These are phyloP conservation scores for Kazachstania psychrophila DNA, from an alignment of 805 yeast species.

Conservation along the genomic window DNA sequence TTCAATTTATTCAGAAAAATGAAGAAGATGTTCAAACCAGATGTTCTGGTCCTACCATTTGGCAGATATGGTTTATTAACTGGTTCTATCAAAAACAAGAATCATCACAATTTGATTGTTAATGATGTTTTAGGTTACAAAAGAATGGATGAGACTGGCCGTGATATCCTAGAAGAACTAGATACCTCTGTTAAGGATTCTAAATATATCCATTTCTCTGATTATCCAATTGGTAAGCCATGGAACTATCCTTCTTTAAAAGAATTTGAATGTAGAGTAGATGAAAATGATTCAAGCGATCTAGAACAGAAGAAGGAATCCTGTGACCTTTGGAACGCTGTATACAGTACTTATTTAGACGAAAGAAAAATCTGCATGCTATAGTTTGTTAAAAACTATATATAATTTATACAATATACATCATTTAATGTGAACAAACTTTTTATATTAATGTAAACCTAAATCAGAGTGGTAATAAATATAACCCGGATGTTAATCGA, in stretches of 20 bases:
- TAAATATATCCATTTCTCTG: constrained; percentile 53
- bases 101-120: constrained; percentile 17
- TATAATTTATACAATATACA: background rate
- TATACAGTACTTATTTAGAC: constrained; percentile 14
- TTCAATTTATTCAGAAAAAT: constrained; percentile 24
- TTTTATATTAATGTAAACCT: too few relatives aligned
- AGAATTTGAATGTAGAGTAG: constrained; percentile 16
- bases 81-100: constrained; percentile 20
- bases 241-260: constrained; percentile 35
- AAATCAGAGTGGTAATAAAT: too few relatives aligned
- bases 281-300: constrained; percentile 6
- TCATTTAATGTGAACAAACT: too few relatives aligned
- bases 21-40: constrained; percentile 15
- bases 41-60: constrained; percentile 26
- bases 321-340: constrained; percentile 23
- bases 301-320: constrained; percentile 8
- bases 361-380: constrained; percentile 14
- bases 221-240: constrained; percentile 58
- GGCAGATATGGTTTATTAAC: constrained; percentile 25
- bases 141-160: constrained; percentile 13
- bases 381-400: too few relatives aligned
- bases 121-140: constrained; percentile 26
- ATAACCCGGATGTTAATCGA: too few relatives aligned
- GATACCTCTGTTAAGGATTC: constrained; percentile 26
- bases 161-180: constrained; percentile 9